Evolutionary conservation across 2,329 filamentous ascomycete genomes (phyloP).

Genomic region (Colletotrichum sp.): DNA sequence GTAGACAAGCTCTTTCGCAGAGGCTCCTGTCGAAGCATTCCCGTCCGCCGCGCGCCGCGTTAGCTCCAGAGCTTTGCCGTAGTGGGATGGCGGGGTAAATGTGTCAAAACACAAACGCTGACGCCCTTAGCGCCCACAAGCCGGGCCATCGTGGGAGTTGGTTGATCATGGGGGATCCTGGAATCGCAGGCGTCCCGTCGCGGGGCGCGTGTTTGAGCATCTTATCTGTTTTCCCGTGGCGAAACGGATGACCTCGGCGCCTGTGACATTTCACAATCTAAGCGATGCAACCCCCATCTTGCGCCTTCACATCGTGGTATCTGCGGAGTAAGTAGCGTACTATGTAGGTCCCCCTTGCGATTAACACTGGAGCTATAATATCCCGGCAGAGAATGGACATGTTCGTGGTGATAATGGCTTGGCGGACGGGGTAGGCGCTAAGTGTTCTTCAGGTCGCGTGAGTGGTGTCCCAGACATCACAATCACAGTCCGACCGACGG

Average conservation of each 20-base stretch:
- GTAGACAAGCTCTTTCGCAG: not conserved
- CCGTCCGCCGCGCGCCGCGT: not conserved
- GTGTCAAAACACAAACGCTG: not conserved
- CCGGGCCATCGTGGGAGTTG: constrained; percentile 2
- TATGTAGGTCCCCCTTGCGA: not conserved
- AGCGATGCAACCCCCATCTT: not conserved
- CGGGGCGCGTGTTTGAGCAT: not conserved
- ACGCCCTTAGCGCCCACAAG: not conserved
- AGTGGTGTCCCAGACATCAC: not conserved
- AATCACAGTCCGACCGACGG: not conserved
- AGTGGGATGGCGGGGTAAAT: constrained; percentile 12
- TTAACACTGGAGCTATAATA: not conserved
- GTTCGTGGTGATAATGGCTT: not conserved
- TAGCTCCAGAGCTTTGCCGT: not conserved
- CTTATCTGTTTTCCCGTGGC: not conserved
- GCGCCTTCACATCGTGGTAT: not conserved
- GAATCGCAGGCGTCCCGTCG: not conserved
- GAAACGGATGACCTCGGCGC: not conserved
- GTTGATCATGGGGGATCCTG: not conserved
- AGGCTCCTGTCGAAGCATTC: not conserved
- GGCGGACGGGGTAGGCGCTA: not conserved
- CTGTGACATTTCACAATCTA: not conserved
- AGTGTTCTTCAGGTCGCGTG: constrained; percentile 9
- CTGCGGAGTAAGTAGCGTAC: not conserved
- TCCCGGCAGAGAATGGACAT: not conserved